Base-by-base conservation (phyloP, 371 early-diverging fungal species). In the Fennellomyces sp. region DNA sequence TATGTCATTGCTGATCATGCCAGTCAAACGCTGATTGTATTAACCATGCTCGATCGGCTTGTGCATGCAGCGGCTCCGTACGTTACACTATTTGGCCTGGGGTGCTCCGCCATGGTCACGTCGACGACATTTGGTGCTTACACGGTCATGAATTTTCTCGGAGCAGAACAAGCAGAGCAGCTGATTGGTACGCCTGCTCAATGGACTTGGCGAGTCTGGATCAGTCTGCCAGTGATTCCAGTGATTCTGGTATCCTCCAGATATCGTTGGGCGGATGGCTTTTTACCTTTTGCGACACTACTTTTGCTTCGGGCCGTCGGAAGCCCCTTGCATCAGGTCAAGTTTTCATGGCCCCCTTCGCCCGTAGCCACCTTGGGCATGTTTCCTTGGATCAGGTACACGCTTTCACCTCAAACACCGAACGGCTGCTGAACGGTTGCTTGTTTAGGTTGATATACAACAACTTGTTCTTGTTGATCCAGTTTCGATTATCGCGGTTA, bases 131-230 rank as follows among this genome's bases (percentile, higher is more conserved):
- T 84, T 63, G 89, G 89, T 8, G 90, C 90, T 7, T 87, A 84
- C 45, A 81, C 89, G 6, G 85, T 91, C 29, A 64, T 90, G 65
- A 82, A 86, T 8, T 72, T 90, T 17, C 86, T 88, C 58, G 92
- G 92, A 11, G 65, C 80, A 5, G 70, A 70, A 15, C 86, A 90
- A 31, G 88, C 90, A 26, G 83, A 86, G 56, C 66, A 81, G 45
- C 60, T 92, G 11, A 69, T 92, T 28, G 86, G 88, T 2, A 68
- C 79, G 19, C 80, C 86, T 1, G 75, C 78, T 3, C 58, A 72
- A 10, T 87, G 89, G 90, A 78, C 85, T 10, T 88, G 85, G 77
- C 75, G 84, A 27, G 82, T 83, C 15, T 90, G 89, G 89, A 73
- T 88, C 5, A 83, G 84, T 5, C 70, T 88, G 13, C 87, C 88